Conservation (phyloP, 139 green algal genomes). For the Trebouxia sp. region DNA sequence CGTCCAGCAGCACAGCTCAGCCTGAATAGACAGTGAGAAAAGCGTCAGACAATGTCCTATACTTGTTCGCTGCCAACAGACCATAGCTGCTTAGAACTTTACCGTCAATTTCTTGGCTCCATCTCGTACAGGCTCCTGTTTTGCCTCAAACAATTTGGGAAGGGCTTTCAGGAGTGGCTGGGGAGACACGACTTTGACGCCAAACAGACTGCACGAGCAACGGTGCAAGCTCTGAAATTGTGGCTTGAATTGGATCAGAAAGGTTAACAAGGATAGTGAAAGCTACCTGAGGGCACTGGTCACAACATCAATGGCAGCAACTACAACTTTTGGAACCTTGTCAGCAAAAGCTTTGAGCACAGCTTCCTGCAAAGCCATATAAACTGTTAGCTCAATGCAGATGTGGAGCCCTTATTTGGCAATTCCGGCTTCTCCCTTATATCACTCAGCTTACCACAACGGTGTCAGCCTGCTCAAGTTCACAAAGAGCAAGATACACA, state of each 20-base stretch:
- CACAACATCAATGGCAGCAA: slow-evolving; percentile 74
- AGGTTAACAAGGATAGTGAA: background rate
- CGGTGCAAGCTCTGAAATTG: background rate
- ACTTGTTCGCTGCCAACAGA: no score
- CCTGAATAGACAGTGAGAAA: slow-evolving; percentile 38
- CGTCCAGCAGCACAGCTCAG: slow-evolving; percentile 82
- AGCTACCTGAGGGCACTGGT: slow-evolving; percentile 55
- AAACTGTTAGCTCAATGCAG: background rate
- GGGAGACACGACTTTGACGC: slow-evolving; percentile 69
- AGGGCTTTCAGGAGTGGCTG: slow-evolving; percentile 87
- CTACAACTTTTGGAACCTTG: slow-evolving; percentile 91
- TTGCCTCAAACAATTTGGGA: slow-evolving; percentile 81
- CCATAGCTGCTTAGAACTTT: no score
- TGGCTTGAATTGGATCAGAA: background rate
- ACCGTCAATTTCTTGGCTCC: slow-evolving; percentile 88
- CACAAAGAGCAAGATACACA: slow-evolving; percentile 73
- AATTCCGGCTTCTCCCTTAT: background rate
- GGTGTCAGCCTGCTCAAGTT: slow-evolving; percentile 85
- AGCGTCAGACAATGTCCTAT: background rate
- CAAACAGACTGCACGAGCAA: slow-evolving; percentile 67
- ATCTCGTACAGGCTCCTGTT: slow-evolving; percentile 82
- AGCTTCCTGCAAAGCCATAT: slow-evolving; percentile 44
- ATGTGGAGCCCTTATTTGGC: background rate
- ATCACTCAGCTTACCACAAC: slow-evolving; percentile 54
- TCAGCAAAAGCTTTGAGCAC: slow-evolving; percentile 71